Percentiles rank a stretch among this genome's conserved stretches.
These are phyloP conservation scores for Alnus rubra DNA, from an alignment of 306 rosid species.

Conservation along the genomic window DNA sequence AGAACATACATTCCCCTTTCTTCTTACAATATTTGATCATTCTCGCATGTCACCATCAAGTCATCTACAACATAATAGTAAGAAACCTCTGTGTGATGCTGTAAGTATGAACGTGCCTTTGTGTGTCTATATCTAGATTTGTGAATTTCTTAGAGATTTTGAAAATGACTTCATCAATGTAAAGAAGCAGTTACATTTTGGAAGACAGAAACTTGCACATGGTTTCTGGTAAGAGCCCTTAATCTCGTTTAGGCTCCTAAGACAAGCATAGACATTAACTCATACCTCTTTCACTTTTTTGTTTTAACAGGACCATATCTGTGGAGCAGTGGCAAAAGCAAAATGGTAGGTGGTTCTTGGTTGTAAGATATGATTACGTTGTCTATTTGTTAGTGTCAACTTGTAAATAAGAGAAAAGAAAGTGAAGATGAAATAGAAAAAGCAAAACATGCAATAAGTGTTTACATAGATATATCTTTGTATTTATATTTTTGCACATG, in stretches of 20 bases:
- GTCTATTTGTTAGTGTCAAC: not conserved
- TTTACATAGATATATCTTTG: not conserved
- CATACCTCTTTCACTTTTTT: no score
- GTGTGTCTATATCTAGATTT: not conserved
- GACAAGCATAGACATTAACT: not conserved
- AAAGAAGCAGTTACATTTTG: not conserved
- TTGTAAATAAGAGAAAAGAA: not conserved
- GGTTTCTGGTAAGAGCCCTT: not conserved
- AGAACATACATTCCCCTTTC: no score
- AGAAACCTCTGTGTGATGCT: no score
- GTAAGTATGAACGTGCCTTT: no score
- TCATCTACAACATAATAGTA: no score
- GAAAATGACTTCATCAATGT: not conserved
- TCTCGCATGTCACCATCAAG: no score
- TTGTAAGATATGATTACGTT: not conserved
- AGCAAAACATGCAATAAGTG: not conserved
- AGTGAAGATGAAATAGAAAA: not conserved
- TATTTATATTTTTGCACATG: no score
- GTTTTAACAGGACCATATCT: no score
- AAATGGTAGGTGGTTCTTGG: no score
- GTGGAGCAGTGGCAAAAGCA: no score
- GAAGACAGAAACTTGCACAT: not conserved
- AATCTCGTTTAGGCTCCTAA: not conserved
- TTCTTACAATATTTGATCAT: no score
- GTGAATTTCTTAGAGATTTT: not conserved